Percentiles rank a stretch among this genome's conserved stretches.
Conservation (phyloP, 768 basidiomycete species). For the Suillus spraguei region DNA sequence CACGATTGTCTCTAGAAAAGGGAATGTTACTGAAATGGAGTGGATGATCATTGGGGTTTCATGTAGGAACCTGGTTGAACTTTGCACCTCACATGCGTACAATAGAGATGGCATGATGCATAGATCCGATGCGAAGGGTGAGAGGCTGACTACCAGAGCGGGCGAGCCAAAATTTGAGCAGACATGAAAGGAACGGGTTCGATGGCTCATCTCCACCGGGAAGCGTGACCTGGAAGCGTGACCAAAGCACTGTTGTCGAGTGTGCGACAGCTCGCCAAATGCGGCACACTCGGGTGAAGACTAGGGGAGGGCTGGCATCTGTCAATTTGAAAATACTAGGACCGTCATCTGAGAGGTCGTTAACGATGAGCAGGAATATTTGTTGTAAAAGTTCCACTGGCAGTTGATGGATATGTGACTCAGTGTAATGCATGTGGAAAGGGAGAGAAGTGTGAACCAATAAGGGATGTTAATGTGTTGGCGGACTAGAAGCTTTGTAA, state of each 20-base stretch:
- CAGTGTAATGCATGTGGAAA: not conserved
- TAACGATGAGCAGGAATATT: not conserved
- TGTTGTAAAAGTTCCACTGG: not conserved
- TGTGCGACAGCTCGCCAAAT: not conserved
- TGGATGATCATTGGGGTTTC: no score
- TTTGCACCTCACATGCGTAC: no score
- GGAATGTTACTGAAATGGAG: no score
- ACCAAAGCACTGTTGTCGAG: not conserved
- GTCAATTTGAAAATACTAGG: not conserved
- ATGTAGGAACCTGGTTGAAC: no score
- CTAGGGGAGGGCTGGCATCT: not conserved
- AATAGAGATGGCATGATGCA: no score
- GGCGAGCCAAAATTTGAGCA: not conserved
- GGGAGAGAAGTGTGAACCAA: not conserved
- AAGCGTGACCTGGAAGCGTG: not conserved
- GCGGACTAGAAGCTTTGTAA: not conserved
- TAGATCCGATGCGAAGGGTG: not conserved
- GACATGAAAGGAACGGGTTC: not conserved
- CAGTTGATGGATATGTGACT: not conserved
- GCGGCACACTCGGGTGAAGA: not conserved
- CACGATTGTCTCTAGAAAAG: no score
- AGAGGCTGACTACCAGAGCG: not conserved
- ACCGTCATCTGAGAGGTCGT: not conserved
- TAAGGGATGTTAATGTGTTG: not conserved
- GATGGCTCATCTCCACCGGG: not conserved